Base-by-base conservation (phyloP, 2,329 filamentous ascomycete genomes). In the Colletotrichum liriopes region DNA sequence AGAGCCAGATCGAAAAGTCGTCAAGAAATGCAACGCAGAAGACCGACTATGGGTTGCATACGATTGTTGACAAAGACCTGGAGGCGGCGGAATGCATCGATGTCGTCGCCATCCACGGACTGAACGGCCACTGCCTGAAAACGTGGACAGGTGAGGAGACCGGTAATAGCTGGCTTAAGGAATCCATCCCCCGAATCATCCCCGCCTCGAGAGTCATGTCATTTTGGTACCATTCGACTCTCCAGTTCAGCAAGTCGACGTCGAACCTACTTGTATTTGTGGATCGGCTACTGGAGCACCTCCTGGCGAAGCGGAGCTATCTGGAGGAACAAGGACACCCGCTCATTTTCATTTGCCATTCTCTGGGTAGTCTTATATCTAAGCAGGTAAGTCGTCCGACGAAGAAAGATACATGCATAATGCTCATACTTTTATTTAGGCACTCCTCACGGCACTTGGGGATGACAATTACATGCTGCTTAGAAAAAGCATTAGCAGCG, bases 201-300 rank as follows among this genome's bases (percentile, higher is more conserved):
- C 64, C 58, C 4, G 20, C 41, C 1, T 37, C 65, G 12, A 23
- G 51, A 8, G 45, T 54, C 7, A 63, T 67, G 35, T 51, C 58
- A 1, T 68, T 63, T 39, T 61, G 29, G 37, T 67, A 71, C 7
- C 47, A 20, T 26, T 71, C 68, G 9, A 39, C n/a, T 18, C 18
- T 67, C 7, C 62, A 56, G 23, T 67, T 71, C 23, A 67, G 56
- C 56, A 67, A 71, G 29, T 71, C 63, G 12, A 71, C 56, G 18
- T 54, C 68, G 3, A 56, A 62, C 16, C 41, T 67, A 14, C 20
- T 29, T 20, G 26, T 35, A n/a, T 71, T 71, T 12, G 26, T 43
- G 2, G 41, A 62, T 1, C 55, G 62, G 18, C 63, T 71, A 9
- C 47, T 67, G 26, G 56, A 56, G 39, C 6, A 23, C 14, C 16